Percentiles rank a stretch among this genome's conserved stretches.
phyloP scores from a whole-genome alignment of 345 rosid genomes.

The Schrenkiella parvula region DNA sequence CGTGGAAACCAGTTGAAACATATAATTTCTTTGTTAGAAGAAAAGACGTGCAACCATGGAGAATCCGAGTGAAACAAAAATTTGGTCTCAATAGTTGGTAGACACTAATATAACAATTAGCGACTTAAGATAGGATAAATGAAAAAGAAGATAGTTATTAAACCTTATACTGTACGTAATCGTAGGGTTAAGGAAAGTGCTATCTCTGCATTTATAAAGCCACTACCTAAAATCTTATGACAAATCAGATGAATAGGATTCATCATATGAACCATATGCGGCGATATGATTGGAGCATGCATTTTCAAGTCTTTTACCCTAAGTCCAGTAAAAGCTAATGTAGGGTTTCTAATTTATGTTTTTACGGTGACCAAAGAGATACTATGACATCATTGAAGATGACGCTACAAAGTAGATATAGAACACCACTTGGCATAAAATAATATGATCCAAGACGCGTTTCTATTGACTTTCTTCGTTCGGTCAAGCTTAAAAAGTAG shows the following conservation, averaged over 20 bases:
- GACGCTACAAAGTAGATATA: background rate
- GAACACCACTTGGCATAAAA: background rate
- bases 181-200: background rate
- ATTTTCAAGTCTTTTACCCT: background rate
- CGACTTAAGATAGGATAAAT: background rate
- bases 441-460: slow-evolving; percentile 15
- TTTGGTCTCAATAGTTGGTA: background rate
- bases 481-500: background rate
- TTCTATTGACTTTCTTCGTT: background rate
- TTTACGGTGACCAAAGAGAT: background rate
- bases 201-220: background rate
- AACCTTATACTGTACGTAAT: too few species aligned
- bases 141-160: background rate
- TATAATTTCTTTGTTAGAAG: background rate
- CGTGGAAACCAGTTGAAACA: background rate
- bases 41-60: background rate
- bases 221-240: background rate
- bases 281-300: background rate
- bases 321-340: background rate
- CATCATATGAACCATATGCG: background rate
- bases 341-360: background rate
- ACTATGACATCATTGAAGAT: slow-evolving; percentile 9
- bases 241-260: background rate
- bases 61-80: background rate
- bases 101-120: background rate